Base-by-base conservation (phyloP, 345 rosid genomes). In the Melaleuca alternifolia region DNA sequence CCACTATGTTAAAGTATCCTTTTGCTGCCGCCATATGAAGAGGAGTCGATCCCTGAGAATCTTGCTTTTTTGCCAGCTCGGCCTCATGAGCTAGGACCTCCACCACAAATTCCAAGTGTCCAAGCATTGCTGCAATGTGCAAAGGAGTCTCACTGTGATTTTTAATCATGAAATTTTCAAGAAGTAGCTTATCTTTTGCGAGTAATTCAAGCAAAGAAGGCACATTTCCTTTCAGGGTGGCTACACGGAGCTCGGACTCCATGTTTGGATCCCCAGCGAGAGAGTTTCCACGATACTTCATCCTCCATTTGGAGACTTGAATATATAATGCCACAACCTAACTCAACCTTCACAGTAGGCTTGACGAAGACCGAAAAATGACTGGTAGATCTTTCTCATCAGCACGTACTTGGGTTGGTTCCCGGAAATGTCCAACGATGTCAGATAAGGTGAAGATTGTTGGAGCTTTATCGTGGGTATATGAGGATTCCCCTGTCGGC, bases 1-100 rank as follows among this genome's bases (percentile, higher is more conserved):
- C 28, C 48, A 84, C 91, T 11, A 89, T 83, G 41, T 86, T 33
- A 6, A 5, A 13, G 3, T 84, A 84, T 48, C 89, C 89, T 84
- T 86, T 86, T 46, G 89, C 88, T 11, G 87, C 71, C 0, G 89
- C 87, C 12, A 84, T 77, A 85, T 89, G 91, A 86, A 89, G 89
- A 84, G 89, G 88, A 0, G 85, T 71, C 2, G 3, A 76, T 5
- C 83, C 14, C 7, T 83, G 86, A n/a, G 91, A 87, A 76, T 79
- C 85, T 18, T 79, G 26, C 84, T 28, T 85, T 18, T 6, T 52
- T 51, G 86, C 88, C 3, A 89, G 83, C 50, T 84, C 56, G 6
- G 82, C 85, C 46, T 85, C 87, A 7, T 8, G 85, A 13, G 28
- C 24, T 28, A 89, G 20, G 57, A 87, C 46, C 53, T 62, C 59